Evolutionary conservation across 805 yeast genomes (phyloP), one percentile per base, ranked within the genome.

Genomic region (Sugiyamaella boreocaroliniensis): DNA sequence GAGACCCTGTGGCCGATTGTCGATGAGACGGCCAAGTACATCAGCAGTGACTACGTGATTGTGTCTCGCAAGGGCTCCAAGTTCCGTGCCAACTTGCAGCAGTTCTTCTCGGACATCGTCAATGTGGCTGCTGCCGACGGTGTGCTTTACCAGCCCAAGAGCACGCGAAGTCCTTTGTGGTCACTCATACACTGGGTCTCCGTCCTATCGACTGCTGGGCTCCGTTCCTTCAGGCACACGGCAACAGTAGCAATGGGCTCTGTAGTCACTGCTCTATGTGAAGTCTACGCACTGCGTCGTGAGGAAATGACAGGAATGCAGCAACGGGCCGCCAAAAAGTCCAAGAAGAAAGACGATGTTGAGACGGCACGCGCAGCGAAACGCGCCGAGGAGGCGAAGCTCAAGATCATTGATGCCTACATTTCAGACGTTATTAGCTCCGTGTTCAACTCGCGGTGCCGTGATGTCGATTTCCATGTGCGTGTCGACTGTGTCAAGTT

Each of bases 1-100:
- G 85, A 83, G 37, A 86, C 96, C 0, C 78, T 87, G 9, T 81
- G 77, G 3, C 96, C 88, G 65, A 68, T 89, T 26, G 85, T 86
- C 56, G 71, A 79, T 16, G 68, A 40, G 45, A 86, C 86, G 59
- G 72, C 76, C 50, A 71, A 72, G 12, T 90, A 86, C 65, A 73
- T 74, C 49, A 63, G 73, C 40, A 90, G 85, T 61, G 93, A 86
- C 59, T 86, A 79, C 58, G 89, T 90, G 8, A 73, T 88, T 52
- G 56, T 72, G 14, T 74, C 85, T 15, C 81, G 76, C 53, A 76
- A 77, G 64, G 70, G 71, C 1, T 71, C 69, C 43, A 72, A 74
- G 49, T 79, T 87, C 62, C 77, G 77, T 56, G 70, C 68, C 45
- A 82, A 82, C 61, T 77, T 80, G 43, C 58, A 73, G 11, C 78